A percentile compares a stretch with the other conserved stretches of the same genome.
Evolutionary conservation across 495 filamentous ascomycete species (phyloP).

Genomic region (Aspergillus heteromorphus): DNA sequence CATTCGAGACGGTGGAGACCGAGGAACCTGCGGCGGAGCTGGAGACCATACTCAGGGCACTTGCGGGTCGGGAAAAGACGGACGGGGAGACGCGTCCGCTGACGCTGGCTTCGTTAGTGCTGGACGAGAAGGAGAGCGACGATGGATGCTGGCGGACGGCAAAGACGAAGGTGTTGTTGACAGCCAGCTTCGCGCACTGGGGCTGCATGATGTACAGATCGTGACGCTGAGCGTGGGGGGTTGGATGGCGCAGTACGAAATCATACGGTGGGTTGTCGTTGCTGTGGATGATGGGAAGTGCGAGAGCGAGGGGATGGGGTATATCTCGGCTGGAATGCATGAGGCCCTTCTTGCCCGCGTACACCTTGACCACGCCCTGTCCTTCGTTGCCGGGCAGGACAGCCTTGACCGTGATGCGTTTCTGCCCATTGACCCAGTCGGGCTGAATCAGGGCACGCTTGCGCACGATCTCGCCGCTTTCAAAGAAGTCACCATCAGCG

Average conservation of each 20-base stretch:
- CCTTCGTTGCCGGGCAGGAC: slow-evolving; percentile 86
- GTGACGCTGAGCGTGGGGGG: slow-evolving; percentile 91
- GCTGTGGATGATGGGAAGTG: slow-evolving; percentile 83
- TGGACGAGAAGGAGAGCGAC: slow-evolving; percentile 43
- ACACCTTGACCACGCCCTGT: slow-evolving; percentile 83
- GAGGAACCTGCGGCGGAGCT: slow-evolving; percentile 40
- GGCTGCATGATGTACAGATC: slow-evolving; percentile 96
- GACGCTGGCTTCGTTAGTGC: slow-evolving; percentile 42
- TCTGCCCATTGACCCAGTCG: slow-evolving; percentile 81
- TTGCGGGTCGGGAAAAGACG: slow-evolving; percentile 66
- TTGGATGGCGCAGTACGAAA: slow-evolving; percentile 88
- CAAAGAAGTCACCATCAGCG: slow-evolving; percentile 85
- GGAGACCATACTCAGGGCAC: slow-evolving; percentile 73
- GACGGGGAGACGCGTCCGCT: slow-evolving; percentile 55
- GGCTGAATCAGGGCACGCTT: slow-evolving; percentile 87
- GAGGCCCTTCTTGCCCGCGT: slow-evolving; percentile 86
- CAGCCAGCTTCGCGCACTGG: slow-evolving; percentile 76
- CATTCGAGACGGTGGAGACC: slow-evolving; percentile 37
- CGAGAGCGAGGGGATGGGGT: slow-evolving; percentile 83
- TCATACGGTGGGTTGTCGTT: slow-evolving; percentile 92
- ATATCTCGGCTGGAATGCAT: slow-evolving; percentile 96
- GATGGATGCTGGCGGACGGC: slow-evolving; percentile 89
- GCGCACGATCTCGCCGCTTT: slow-evolving; percentile 79
- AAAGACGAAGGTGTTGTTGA: slow-evolving; percentile 98
- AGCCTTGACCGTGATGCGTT: slow-evolving; percentile 89